A percentile compares a stretch with the other conserved stretches of the same genome.
Conservation (phyloP, 352 stramenopile genomes). For the Elongisporangium prolatum region DNA sequence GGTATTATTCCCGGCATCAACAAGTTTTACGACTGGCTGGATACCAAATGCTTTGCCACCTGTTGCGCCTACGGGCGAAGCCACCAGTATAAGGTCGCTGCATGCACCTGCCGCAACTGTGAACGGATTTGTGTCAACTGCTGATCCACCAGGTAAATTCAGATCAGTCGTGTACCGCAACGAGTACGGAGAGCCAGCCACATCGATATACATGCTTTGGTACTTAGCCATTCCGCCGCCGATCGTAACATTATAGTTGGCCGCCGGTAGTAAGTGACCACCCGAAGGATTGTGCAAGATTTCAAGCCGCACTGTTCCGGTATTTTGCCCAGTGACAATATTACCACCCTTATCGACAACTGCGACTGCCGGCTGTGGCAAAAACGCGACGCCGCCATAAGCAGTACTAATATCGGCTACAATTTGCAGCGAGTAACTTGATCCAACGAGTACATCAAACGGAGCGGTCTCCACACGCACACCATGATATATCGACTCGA, state of each 20-base stretch:
- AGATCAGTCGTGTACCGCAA: slow-evolving; percentile 67
- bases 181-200: slow-evolving; percentile 72
- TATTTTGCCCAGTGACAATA: slow-evolving; percentile 33
- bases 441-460: slow-evolving; percentile 71
- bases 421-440: slow-evolving; percentile 55
- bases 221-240: slow-evolving; percentile 55
- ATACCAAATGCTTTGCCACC: slow-evolving; percentile 68
- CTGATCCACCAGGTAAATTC: slow-evolving; percentile 36
- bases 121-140: slow-evolving; percentile 71
- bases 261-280: slow-evolving; percentile 43
- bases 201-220: slow-evolving; percentile 61
- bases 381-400: slow-evolving; percentile 69
- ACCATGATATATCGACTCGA: slow-evolving; percentile 62
- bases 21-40: slow-evolving; percentile 74
- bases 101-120: slow-evolving; percentile 60
- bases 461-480: slow-evolving; percentile 59
- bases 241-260: slow-evolving; percentile 47
- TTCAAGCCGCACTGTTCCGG: slow-evolving; percentile 52
- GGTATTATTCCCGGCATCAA: slow-evolving; percentile 69
- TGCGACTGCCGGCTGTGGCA: slow-evolving; percentile 63
- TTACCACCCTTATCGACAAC: slow-evolving; percentile 83
- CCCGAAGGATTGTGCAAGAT: slow-evolving; percentile 63
- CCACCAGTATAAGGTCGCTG: slow-evolving; percentile 41
- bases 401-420: slow-evolving; percentile 72
- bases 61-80: slow-evolving; percentile 26